phyloP scores from a whole-genome alignment of 2,329 filamentous ascomycete genomes.

The Colletotrichum liaoningense region DNA sequence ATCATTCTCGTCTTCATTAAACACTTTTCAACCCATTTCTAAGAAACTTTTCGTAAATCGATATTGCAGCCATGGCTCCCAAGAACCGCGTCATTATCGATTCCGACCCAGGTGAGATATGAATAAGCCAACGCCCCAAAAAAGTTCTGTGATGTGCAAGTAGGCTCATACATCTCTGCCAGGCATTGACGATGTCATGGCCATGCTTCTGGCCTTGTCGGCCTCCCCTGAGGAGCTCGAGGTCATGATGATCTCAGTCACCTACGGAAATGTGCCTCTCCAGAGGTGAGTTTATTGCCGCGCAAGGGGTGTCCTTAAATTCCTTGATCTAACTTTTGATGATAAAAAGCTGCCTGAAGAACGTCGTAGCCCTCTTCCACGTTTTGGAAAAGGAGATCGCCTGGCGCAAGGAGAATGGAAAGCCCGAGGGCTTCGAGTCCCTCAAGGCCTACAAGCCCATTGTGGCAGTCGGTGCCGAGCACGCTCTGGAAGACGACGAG shows the following conservation, averaged over 20 bases:
- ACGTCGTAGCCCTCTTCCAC: constrained; percentile 91
- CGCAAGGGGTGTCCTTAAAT: not conserved
- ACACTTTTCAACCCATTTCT: not conserved
- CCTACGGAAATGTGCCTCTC: constrained; percentile 93
- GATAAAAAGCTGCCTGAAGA: constrained; percentile 80
- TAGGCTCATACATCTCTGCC: not conserved
- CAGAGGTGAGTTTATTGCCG: constrained; percentile 68
- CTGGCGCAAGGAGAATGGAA: constrained; percentile 80
- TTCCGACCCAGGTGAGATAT: constrained; percentile 81
- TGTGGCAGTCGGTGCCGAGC: constrained; percentile 87
- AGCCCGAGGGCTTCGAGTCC: constrained; percentile 76
- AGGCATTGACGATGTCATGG: constrained; percentile 93
- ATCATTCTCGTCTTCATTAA: not conserved
- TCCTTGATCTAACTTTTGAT: not conserved
- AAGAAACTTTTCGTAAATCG: not conserved
- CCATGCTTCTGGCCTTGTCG: constrained; percentile 87
- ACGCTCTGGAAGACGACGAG: constrained; percentile 85
- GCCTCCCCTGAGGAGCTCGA: constrained; percentile 87
- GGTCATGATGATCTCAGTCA: constrained; percentile 85
- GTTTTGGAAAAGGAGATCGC: constrained; percentile 88
- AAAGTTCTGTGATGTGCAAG: not conserved
- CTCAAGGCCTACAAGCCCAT: constrained; percentile 81
- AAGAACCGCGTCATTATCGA: constrained; percentile 91
- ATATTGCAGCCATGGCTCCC: constrained; percentile 64
- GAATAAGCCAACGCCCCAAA: not conserved